These are phyloP conservation scores for Xylaria longipes DNA, from an alignment of 495 filamentous ascomycete genomes.

Conservation along the genomic window DNA sequence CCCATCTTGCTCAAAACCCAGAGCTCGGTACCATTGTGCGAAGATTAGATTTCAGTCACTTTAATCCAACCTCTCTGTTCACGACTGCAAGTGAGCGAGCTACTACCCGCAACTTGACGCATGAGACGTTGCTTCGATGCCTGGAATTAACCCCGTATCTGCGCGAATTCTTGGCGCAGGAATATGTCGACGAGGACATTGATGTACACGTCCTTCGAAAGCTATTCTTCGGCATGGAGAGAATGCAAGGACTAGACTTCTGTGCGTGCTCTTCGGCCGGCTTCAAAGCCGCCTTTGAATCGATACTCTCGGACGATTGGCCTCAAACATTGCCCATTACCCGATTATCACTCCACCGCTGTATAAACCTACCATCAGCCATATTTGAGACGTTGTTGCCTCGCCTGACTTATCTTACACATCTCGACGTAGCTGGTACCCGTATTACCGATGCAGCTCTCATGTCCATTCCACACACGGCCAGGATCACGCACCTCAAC, in stretches of 20 bases:
- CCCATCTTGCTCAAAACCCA: conserved; percentile 70
- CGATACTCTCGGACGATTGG: conserved; percentile 48
- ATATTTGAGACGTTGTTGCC: conserved; percentile 76
- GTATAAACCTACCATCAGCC: conserved; percentile 71
- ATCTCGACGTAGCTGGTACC: conserved; percentile 82
- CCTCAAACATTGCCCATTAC: conserved; percentile 63
- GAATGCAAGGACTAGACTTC: conserved; percentile 76
- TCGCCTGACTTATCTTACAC: conserved; percentile 71
- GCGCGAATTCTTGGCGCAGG: conserved; percentile 81
- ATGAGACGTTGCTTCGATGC: conserved; percentile 75
- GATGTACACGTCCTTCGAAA: conserved; percentile 71
- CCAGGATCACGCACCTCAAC: conserved; percentile 80
- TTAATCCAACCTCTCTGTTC: conserved; percentile 82
- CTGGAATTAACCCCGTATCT: conserved; percentile 78
- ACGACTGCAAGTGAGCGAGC: conserved; percentile 79
- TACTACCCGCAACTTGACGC: conserved; percentile 81
- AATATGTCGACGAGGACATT: conserved; percentile 83
- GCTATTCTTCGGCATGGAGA: conserved; percentile 74
- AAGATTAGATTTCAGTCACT: conserved; percentile 86
- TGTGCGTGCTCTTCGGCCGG: conserved; percentile 75
- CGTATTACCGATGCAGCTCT: conserved; percentile 78
- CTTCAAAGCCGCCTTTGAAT: conserved; percentile 67
- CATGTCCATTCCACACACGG: conserved; percentile 71
- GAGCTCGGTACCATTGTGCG: conserved; percentile 79
- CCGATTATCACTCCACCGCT: conserved; percentile 81